These are phyloP conservation scores for Zanthoxylum bungeanum DNA, from an alignment of 345 rosid genomes.

Conservation along the genomic window DNA sequence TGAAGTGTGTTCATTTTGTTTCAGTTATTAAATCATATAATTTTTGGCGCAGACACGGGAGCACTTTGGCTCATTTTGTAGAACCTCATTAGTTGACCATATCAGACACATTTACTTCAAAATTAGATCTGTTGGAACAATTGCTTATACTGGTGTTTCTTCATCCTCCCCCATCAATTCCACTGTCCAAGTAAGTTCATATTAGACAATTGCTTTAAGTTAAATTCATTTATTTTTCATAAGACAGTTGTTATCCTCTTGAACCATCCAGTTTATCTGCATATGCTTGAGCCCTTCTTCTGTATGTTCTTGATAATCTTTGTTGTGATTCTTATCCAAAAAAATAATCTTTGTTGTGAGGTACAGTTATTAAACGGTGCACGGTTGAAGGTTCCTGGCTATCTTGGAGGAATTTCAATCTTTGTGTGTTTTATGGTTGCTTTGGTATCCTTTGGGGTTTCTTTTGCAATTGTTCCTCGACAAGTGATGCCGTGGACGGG, in stretches of 20 bases:
- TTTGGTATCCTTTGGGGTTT: slow-evolving; percentile 52
- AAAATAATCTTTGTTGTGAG: slow-evolving; percentile 14
- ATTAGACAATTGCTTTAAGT: no score
- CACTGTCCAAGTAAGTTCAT: slow-evolving; percentile 47
- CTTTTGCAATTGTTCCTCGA: slow-evolving; percentile 66
- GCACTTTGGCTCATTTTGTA: slow-evolving; percentile 38
- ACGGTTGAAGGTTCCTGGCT: slow-evolving; percentile 55
- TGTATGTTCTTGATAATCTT: slow-evolving; percentile 1
- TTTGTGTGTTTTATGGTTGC: slow-evolving; percentile 47
- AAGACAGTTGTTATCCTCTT: not conserved
- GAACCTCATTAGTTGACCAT: slow-evolving; percentile 59
- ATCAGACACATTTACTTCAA: slow-evolving; percentile 60
- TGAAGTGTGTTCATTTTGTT: no score
- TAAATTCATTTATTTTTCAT: no score
- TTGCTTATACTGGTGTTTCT: slow-evolving; percentile 57
- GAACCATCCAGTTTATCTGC: not conserved
- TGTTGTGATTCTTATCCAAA: not conserved
- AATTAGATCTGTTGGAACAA: slow-evolving; percentile 53
- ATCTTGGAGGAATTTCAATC: slow-evolving; percentile 65
- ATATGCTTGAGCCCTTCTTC: not conserved
- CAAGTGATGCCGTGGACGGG: slow-evolving; percentile 96
- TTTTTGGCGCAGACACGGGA: slow-evolving; percentile 49
- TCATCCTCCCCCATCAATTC: slow-evolving; percentile 45
- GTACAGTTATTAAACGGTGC: slow-evolving; percentile 46
- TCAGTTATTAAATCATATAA: not conserved